Percentiles rank a stretch among this genome's conserved stretches.
phyloP scores from a whole-genome alignment of 164 flowering plant species.

The Taxillus chinensis region DNA sequence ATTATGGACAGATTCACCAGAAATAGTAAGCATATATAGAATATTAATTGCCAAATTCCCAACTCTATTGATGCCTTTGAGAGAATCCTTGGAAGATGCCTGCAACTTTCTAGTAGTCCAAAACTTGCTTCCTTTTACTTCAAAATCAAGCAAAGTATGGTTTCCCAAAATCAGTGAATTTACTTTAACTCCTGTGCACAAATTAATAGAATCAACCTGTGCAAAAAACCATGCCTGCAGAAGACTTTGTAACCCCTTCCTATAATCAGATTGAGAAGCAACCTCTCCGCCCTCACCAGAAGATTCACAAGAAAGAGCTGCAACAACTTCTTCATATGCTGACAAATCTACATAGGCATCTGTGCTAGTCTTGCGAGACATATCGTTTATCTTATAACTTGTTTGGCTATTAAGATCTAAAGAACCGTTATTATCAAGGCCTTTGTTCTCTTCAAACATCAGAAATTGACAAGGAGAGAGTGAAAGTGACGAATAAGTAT shows the following conservation, averaged over 20 bases:
- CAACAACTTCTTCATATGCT: conserved; percentile 36
- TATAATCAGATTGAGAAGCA: conserved; percentile 12
- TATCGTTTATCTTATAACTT: conserved; percentile 15
- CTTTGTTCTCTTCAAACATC: conserved; percentile 25
- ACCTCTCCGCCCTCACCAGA: conserved; percentile 21
- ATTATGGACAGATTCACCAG: conserved; percentile 29
- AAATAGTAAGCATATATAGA: conserved; percentile 39
- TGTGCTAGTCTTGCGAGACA: conserved; percentile 15
- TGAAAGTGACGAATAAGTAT: conserved; percentile 33
- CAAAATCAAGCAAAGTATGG: conserved; percentile 60
- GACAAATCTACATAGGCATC: conserved; percentile 39
- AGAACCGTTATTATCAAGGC: conserved; percentile 23
- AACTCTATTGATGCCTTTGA: conserved; percentile 13
- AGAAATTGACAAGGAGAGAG: conserved; percentile 75
- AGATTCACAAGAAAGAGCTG: conserved; percentile 25
- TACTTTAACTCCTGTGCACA: conserved; percentile 27
- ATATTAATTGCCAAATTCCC: conserved; percentile 29
- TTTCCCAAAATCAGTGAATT: conserved; percentile 51
- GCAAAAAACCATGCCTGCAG: conserved; percentile 55
- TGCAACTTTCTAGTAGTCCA: conserved; percentile 15
- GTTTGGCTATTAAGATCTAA: conserved; percentile 20
- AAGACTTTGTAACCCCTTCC: conserved; percentile 34
- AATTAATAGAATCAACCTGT: conserved; percentile 46
- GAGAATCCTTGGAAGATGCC: conserved; percentile 12
- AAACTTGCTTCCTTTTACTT: conserved; percentile 26